Percentiles rank a stretch among this genome's conserved stretches.
Evolutionary conservation across 805 yeast genomes (phyloP).

Genomic region (Schwanniomyces sp.): DNA sequence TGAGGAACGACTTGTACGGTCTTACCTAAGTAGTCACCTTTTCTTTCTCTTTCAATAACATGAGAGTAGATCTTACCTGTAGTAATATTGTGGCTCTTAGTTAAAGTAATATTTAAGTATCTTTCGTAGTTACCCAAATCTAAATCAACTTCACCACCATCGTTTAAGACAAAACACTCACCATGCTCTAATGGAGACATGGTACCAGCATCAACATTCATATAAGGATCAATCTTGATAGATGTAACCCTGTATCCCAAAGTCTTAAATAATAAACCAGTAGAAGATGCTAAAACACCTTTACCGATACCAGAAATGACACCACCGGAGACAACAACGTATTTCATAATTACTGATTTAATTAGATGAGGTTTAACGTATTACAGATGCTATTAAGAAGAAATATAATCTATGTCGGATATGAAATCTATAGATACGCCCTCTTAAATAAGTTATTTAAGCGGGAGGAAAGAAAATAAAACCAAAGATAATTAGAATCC

Average conservation of each 20-base stretch:
- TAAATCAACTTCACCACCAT: slow-evolving; percentile 98
- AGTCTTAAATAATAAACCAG: slow-evolving; percentile 92
- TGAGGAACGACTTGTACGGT: slow-evolving; percentile 99
- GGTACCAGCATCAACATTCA: slow-evolving; percentile 99
- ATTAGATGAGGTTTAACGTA: not conserved
- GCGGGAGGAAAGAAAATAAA: slow-evolving; percentile 42
- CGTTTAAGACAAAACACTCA: slow-evolving; percentile 95
- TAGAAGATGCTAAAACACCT: slow-evolving; percentile 96
- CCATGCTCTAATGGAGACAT: slow-evolving; percentile 99
- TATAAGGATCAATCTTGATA: slow-evolving; percentile 97
- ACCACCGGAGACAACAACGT: slow-evolving; percentile 99
- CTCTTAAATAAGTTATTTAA: slow-evolving; percentile 43
- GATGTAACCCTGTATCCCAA: slow-evolving; percentile 94
- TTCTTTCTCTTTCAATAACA: slow-evolving; percentile 92
- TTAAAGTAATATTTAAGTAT: slow-evolving; percentile 88
- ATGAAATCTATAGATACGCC: slow-evolving; percentile 26
- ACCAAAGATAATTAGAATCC: slow-evolving; percentile 3
- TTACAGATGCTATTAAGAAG: slow-evolving; percentile 1
- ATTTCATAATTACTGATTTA: slow-evolving; percentile 62
- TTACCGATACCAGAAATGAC: slow-evolving; percentile 99
- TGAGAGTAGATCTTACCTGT: slow-evolving; percentile 96
- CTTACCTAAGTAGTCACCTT: slow-evolving; percentile 96
- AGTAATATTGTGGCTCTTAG: slow-evolving; percentile 93
- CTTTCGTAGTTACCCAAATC: slow-evolving; percentile 98
- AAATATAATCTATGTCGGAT: not conserved